These are phyloP conservation scores for Casuarina glauca DNA, from an alignment of 306 rosid genomes.

Conservation along the genomic window DNA sequence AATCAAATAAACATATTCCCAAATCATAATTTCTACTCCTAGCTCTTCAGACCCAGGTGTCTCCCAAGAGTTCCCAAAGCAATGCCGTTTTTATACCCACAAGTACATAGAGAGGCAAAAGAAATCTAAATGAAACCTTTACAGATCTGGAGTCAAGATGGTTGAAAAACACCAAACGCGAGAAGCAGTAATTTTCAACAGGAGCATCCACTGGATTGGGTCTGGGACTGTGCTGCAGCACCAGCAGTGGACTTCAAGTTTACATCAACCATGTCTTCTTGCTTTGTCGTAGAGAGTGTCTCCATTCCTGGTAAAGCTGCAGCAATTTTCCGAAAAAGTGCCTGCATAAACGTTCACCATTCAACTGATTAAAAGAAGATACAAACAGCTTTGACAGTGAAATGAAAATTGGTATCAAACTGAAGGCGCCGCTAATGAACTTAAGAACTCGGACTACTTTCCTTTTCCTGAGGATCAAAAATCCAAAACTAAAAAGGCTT, in stretches of 20 bases:
- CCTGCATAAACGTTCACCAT: slow-evolving; percentile 34
- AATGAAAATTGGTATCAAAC: not conserved
- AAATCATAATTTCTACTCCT: slow-evolving; percentile 22
- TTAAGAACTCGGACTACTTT: not conserved
- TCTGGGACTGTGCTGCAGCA: slow-evolving; percentile 28
- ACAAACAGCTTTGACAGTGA: not conserved
- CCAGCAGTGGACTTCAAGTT: slow-evolving; percentile 40
- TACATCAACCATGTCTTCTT: slow-evolving; percentile 54
- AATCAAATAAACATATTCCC: slow-evolving; percentile 15
- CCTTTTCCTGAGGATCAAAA: not conserved
- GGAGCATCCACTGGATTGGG: slow-evolving; percentile 40
- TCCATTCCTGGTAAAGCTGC: slow-evolving; percentile 58
- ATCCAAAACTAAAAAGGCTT: not conserved
- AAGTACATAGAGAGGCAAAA: not conserved
- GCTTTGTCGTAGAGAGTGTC: slow-evolving; percentile 45
- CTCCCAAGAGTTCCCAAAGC: slow-evolving; percentile 1
- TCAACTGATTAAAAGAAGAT: slow-evolving; percentile 15
- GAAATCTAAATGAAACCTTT: slow-evolving; percentile 26
- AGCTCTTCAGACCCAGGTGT: slow-evolving; percentile 12
- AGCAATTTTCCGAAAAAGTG: slow-evolving; percentile 49
- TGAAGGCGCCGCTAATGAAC: not conserved
- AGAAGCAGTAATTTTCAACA: slow-evolving; percentile 30
- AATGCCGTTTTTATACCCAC: slow-evolving; percentile 3
- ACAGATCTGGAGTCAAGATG: slow-evolving; percentile 32
- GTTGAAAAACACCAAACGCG: slow-evolving; percentile 23